These are phyloP conservation scores for Aspergillus flavus DNA, from an alignment of 2,329 filamentous ascomycete species.

Conservation along the genomic window DNA sequence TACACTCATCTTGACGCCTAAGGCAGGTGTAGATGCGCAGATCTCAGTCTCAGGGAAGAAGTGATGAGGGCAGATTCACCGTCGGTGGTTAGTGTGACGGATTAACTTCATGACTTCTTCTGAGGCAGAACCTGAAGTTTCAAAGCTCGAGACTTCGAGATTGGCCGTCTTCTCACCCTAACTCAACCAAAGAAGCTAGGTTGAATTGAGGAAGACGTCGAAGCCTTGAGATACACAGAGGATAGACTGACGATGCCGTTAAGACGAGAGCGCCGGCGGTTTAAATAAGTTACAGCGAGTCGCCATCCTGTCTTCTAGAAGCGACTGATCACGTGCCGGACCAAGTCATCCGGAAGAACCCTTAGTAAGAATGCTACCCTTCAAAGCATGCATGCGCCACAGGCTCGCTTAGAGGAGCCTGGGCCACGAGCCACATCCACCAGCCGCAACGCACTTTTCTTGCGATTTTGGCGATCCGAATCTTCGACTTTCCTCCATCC, in stretches of 20 bases:
- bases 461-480: conserved; percentile 30
- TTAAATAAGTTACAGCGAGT: conserved; percentile 15
- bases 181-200: conserved; percentile 1
- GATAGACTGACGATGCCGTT: conserved; percentile 12
- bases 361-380: conserved; percentile 6
- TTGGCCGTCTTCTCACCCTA: conserved; percentile 15
- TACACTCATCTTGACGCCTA: conserved; percentile 42
- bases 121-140: conserved; percentile 23
- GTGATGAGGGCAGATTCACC: conserved; percentile 33
- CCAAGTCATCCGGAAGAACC: conserved; percentile 5
- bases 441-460: conserved; percentile 44
- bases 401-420: conserved; percentile 40
- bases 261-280: conserved; percentile 12
- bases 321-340: conserved; percentile 29
- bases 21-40: not conserved
- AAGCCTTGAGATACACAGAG: conserved; percentile 2
- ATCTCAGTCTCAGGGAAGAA: conserved; percentile 10
- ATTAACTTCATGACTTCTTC: conserved; percentile 44
- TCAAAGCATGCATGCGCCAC: conserved; percentile 28
- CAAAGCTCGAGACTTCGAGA: conserved; percentile 16
- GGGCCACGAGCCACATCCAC: conserved; percentile 36
- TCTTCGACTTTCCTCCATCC: conserved; percentile 31
- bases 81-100: conserved; percentile 41
- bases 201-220: conserved; percentile 2
- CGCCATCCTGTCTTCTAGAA: conserved; percentile 30